Evolutionary conservation across 106 monocot genomes (phyloP), one percentile per base, ranked within the genome.

Genomic region (Dioscorea zingiberensis): DNA sequence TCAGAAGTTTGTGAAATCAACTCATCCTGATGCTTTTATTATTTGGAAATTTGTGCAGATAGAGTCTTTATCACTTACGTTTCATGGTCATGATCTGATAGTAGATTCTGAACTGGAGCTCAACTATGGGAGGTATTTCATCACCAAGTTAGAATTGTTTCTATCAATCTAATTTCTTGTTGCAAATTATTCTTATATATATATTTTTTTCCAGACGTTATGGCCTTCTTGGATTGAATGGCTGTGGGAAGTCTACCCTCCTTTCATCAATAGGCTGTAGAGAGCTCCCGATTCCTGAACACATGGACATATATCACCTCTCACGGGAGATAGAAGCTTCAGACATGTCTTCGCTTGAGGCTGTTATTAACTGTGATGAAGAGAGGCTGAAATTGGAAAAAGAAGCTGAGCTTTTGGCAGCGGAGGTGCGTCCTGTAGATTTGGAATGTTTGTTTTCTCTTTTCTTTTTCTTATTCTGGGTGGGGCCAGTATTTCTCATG

Each of bases 11-110:
- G 30, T 30, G 10, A 6, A 8, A 38, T 10, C 10, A 38, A 8
- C 38, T 10, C 6, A 38, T 2, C 6, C 38, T 38, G 0, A 6
- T 8, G 6, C 10, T 38, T 38, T 38, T 38, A 6, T 38, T 38
- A 8, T 38, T 38, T 38, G 38, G 38, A 38, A 38, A 8, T 38
- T 38, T 38, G 38, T 38, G 38, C 88, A 97, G 92, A 97, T 97
- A 32, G 97, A 97, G 75, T 92, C 91, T 47, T 60, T 97, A 23
- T 88, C 97, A 25, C 57, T 97, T 19, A 97, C 97, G 23, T 97
- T 97, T 73, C 97, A 97, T 71, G 97, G 97, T 14, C 92, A 92
- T 62, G 97, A 97, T 70, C 88, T 97, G 56, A 88, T 97, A 70
- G 88, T 97, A 21, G 97, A 97, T 74, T 92, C 92, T 66, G 92